These are phyloP conservation scores for Linnemannia hyalina DNA, from an alignment of 192 early-diverging fungal species.

Conservation along the genomic window DNA sequence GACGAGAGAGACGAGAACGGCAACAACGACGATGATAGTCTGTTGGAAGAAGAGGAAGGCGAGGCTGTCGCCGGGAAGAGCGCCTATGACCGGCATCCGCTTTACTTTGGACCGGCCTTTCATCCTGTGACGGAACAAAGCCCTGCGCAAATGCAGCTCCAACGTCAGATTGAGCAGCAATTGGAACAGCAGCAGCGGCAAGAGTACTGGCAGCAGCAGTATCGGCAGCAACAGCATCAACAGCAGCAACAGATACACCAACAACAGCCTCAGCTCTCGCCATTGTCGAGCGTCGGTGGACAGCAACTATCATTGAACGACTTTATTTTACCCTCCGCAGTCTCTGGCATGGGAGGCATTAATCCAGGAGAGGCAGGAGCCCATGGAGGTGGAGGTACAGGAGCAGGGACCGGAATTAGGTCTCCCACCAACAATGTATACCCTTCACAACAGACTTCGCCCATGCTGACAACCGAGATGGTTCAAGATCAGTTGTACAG, in stretches of 20 bases:
- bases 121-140: slow-evolving; percentile 53
- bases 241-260: slow-evolving; percentile 18
- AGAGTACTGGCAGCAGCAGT: slow-evolving; percentile 48
- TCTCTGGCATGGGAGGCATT: slow-evolving; percentile 39
- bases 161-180: slow-evolving; percentile 55
- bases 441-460: neutral
- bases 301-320: slow-evolving; percentile 35
- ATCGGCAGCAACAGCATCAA: slow-evolving; percentile 32
- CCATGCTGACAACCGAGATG: neutral
- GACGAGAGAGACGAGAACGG: neutral
- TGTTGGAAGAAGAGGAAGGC: slow-evolving; percentile 6
- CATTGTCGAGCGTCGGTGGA: slow-evolving; percentile 9
- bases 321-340: slow-evolving; percentile 47
- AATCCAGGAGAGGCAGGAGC: slow-evolving; percentile 6
- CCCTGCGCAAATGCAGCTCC: slow-evolving; percentile 48
- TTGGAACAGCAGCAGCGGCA: slow-evolving; percentile 50
- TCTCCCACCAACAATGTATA: neutral
- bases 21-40: slow-evolving; percentile 31
- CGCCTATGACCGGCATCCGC: slow-evolving; percentile 33
- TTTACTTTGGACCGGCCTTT: slow-evolving; percentile 51
- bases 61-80: slow-evolving; percentile 1
- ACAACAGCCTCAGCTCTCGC: slow-evolving; percentile 19
- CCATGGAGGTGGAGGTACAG: neutral
- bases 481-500: slow-evolving; percentile 50
- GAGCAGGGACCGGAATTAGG: neutral